phyloP scores from a whole-genome alignment of 495 filamentous ascomycete genomes.

The Aspergillus sclerotioniger region DNA sequence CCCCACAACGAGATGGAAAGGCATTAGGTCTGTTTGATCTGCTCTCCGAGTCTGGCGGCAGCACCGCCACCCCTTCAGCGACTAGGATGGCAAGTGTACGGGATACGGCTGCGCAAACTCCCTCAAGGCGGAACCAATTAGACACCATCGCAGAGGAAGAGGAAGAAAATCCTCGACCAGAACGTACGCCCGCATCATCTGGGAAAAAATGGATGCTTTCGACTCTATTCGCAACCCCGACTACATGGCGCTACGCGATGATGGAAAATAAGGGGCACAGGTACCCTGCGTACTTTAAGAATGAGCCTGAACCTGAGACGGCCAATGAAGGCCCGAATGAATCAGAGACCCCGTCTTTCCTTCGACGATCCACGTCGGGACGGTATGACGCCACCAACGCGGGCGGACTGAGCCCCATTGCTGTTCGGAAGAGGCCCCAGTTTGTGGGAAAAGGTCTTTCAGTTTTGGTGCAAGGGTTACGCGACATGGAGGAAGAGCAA shows the following conservation, averaged over 20 bases:
- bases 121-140: conserved; percentile 32
- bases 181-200: conserved; percentile 61
- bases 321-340: conserved; percentile 16
- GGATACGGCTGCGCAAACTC: conserved; percentile 40
- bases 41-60: conserved; percentile 59
- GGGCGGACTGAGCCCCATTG: conserved; percentile 43
- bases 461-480: conserved; percentile 70
- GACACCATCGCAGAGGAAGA: conserved; percentile 34
- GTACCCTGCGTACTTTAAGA: conserved; percentile 12
- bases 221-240: conserved; percentile 63
- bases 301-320: conserved; percentile 22
- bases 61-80: conserved; percentile 41
- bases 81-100: conserved; percentile 30
- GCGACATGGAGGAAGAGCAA: conserved; percentile 75
- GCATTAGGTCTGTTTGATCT: conserved; percentile 91
- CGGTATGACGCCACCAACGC: conserved; percentile 22
- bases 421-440: conserved; percentile 57
- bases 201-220: conserved; percentile 61
- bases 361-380: conserved; percentile 55
- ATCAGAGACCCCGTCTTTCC: conserved; percentile 68
- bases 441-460: conserved; percentile 73
- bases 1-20: conserved; percentile 84
- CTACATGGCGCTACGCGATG: conserved; percentile 46
- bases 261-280: conserved; percentile 27
- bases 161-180: conserved; percentile 36